These are phyloP conservation scores for Fusarium austroafricanum DNA, from an alignment of 2,329 filamentous ascomycete species.

Conservation along the genomic window DNA sequence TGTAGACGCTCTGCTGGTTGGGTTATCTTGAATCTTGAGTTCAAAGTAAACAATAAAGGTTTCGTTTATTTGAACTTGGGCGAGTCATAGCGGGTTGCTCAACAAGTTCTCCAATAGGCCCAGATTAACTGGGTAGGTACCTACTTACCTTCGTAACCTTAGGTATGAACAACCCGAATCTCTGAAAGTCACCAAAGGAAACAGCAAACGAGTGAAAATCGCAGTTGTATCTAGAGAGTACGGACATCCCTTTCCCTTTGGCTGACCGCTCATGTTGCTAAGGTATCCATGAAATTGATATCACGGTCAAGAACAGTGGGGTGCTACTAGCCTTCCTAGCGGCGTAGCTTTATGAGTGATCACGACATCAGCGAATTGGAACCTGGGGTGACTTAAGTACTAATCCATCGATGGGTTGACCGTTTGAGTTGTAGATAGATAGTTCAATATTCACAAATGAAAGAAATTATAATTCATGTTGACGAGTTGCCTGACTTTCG, in stretches of 20 bases:
- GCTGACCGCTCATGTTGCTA: slow-evolving; percentile 32
- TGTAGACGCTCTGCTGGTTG: slow-evolving; percentile 18
- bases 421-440: neutral
- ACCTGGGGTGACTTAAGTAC: neutral
- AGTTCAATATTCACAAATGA: neutral
- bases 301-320: slow-evolving; percentile 27
- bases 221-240: neutral
- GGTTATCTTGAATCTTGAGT: neutral
- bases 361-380: slow-evolving; percentile 12
- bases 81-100: neutral
- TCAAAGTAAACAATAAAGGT: slow-evolving; percentile 6
- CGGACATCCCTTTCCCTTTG: slow-evolving; percentile 2
- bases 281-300: slow-evolving; percentile 2
- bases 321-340: slow-evolving; percentile 14
- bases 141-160: too few species aligned
- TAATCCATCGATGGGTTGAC: too few species aligned
- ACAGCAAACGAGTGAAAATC: neutral
- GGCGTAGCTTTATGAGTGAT: slow-evolving; percentile 20
- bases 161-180: neutral
- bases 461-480: neutral
- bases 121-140: too few species aligned
- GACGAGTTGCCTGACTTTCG: neutral
- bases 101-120: neutral
- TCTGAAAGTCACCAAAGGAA: neutral
- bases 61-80: neutral